phyloP scores from a whole-genome alignment of 306 rosid species.

The Castanopsis chinensis region DNA sequence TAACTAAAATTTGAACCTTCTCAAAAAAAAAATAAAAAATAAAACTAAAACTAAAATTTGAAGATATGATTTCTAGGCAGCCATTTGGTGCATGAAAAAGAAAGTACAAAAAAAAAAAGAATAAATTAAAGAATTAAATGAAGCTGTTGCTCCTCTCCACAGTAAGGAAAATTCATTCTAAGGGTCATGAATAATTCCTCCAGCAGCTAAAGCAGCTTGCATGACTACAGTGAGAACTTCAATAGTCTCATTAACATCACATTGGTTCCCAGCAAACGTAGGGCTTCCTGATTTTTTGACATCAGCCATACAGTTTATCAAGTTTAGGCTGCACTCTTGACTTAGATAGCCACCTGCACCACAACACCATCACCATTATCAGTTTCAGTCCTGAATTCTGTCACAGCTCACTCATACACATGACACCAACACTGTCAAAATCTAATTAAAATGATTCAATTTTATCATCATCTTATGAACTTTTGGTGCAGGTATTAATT shows the following conservation, averaged over 20 bases:
- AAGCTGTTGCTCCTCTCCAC: neutral
- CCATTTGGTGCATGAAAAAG: neutral
- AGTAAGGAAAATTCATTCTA: slow-evolving; percentile 18
- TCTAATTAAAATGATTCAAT: no score
- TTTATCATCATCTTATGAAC: no score
- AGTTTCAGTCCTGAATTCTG: neutral
- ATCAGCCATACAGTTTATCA: slow-evolving; percentile 68
- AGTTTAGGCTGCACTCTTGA: slow-evolving; percentile 75
- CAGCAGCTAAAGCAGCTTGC: slow-evolving; percentile 93
- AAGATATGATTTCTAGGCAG: neutral
- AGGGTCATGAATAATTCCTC: slow-evolving; percentile 80
- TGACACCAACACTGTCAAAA: no score
- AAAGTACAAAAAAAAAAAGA: no score
- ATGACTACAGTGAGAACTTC: slow-evolving; percentile 63
- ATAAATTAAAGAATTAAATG: slow-evolving; percentile 4
- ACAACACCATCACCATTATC: slow-evolving; percentile 3
- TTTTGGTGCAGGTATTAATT: no score
- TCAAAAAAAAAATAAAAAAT: no score
- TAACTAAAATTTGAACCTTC: neutral
- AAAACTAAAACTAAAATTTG: neutral
- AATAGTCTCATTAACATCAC: slow-evolving; percentile 58
- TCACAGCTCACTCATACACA: neutral
- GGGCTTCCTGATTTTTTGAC: slow-evolving; percentile 41
- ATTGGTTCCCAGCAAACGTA: slow-evolving; percentile 72
- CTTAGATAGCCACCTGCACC: slow-evolving; percentile 87